Conservation (phyloP, 2,329 filamentous ascomycete species). For the Pezicula radicicola region DNA sequence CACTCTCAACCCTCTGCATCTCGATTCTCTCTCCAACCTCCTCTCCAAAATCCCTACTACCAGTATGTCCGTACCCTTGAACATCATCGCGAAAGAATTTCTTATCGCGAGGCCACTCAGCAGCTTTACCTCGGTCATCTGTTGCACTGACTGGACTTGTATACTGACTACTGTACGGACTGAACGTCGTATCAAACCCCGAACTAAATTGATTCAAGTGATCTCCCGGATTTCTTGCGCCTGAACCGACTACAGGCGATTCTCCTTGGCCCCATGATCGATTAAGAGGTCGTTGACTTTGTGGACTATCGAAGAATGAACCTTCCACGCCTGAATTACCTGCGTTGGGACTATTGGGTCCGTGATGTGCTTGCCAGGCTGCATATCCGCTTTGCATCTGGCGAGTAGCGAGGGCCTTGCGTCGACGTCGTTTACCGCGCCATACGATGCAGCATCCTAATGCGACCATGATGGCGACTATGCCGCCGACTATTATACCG, state of each 20-base stretch:
- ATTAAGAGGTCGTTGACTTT: conserved; percentile 45
- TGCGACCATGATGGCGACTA: conserved; percentile 44
- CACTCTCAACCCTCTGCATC: conserved; percentile 16
- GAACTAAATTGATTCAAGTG: conserved; percentile 32
- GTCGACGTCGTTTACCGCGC: conserved; percentile 53
- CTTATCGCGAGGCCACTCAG: conserved; percentile 6
- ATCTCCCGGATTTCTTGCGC: neutral
- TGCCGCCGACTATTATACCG: conserved; percentile 51
- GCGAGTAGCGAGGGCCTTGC: conserved; percentile 45
- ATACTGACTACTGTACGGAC: conserved; percentile 58
- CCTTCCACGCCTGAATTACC: conserved; percentile 21
- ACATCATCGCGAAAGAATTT: conserved; percentile 13
- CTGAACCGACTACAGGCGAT: neutral
- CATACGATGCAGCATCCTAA: conserved; percentile 52
- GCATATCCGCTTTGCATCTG: conserved; percentile 19
- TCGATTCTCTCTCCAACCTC: conserved; percentile 19
- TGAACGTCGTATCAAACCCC: conserved; percentile 39
- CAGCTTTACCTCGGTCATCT: conserved; percentile 1
- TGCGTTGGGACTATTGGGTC: conserved; percentile 20
- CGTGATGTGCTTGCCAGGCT: conserved; percentile 16
- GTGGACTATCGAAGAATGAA: conserved; percentile 42
- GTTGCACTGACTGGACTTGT: conserved; percentile 46
- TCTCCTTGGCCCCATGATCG: neutral
- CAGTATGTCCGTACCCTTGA: too few species aligned
- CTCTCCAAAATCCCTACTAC: conserved; percentile 12